These are phyloP conservation scores for Epichloe scottii DNA, from an alignment of 2,329 filamentous ascomycete species.

Conservation along the genomic window DNA sequence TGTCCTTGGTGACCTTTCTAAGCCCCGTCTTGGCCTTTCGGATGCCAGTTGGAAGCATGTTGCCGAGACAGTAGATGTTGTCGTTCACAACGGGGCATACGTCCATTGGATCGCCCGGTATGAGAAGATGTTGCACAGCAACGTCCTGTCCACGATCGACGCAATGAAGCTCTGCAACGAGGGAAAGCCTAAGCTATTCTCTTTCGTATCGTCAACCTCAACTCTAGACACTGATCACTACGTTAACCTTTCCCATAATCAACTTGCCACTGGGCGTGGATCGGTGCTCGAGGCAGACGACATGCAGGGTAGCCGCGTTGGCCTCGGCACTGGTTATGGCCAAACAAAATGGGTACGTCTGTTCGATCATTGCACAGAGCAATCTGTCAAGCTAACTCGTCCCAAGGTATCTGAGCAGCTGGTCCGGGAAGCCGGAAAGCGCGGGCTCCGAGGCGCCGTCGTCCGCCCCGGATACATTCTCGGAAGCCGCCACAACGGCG, in stretches of 20 bases:
- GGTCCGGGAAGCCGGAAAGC: slow-evolving; percentile 62
- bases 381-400: slow-evolving; percentile 16
- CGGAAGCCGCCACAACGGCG: slow-evolving; percentile 58
- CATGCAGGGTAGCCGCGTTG: slow-evolving; percentile 60
- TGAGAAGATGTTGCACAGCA: slow-evolving; percentile 54
- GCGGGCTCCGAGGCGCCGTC: slow-evolving; percentile 64
- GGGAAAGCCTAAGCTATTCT: slow-evolving; percentile 65
- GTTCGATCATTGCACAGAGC: no score
- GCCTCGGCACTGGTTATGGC: slow-evolving; percentile 78
- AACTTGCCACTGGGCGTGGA: slow-evolving; percentile 36
- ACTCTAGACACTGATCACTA: slow-evolving; percentile 75
- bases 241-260: slow-evolving; percentile 52
- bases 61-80: slow-evolving; percentile 52
- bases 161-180: slow-evolving; percentile 61
- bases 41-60: slow-evolving; percentile 53
- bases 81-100: slow-evolving; percentile 72
- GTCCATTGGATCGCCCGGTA: slow-evolving; percentile 79
- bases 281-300: slow-evolving; percentile 65
- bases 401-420: slow-evolving; percentile 39
- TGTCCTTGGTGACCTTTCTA: slow-evolving; percentile 61
- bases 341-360: slow-evolving; percentile 67
- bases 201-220: slow-evolving; percentile 66
- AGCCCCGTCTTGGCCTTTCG: slow-evolving; percentile 62
- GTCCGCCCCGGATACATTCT: slow-evolving; percentile 78
- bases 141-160: slow-evolving; percentile 73